Evolutionary conservation across 345 rosid genomes (phyloP), one percentile per base, ranked within the genome.

Genomic region (Acer negundo): DNA sequence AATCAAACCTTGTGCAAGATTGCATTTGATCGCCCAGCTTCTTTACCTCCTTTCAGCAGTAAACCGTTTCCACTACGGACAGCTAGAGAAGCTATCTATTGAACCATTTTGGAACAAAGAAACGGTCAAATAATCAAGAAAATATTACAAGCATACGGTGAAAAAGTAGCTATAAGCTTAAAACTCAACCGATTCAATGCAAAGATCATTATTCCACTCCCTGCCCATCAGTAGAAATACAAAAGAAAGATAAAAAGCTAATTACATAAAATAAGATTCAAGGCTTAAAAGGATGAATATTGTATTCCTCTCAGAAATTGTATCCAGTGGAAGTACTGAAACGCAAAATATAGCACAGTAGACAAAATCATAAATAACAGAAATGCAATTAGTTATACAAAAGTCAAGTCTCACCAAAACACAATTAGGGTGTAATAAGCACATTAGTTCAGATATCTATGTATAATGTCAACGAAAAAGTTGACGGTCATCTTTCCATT

Each of bases 51-150:
- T 88, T 97, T 97, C 77, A 97, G 77, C 42, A 97, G 88, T 59
- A 97, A 91, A 71, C 94, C 99, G 78, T 97, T 97, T 80, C 99
- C 99, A 80, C 99, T 97, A 44, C 94, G 94, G 72, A 97, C 88
- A 28, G 99, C 98, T 80, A 96, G 83, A 49, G 98, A 91, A 82
- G 98, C 95, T 70, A 96, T 96, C 99, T 96, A 80, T 53, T 22
- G 38, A 75, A 75, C 15, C 71, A 66, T 75, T 58, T 63, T n/a
- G 62, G 44, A 24, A 46, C 22, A 63, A 38, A n/a, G 10, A 11
- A 75, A 6, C 8, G 0, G 71, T 35, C 19, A 58, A 31, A n/a
- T 13, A 61, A 22, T 61, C 35, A 13, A 59, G 56, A 73, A 42
- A 64, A 75, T 20, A 53, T 22, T 10, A 51, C n/a, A 64, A 64